Base-by-base conservation (phyloP, 805 yeast genomes). In the Starmerella potacharoeniae region DNA sequence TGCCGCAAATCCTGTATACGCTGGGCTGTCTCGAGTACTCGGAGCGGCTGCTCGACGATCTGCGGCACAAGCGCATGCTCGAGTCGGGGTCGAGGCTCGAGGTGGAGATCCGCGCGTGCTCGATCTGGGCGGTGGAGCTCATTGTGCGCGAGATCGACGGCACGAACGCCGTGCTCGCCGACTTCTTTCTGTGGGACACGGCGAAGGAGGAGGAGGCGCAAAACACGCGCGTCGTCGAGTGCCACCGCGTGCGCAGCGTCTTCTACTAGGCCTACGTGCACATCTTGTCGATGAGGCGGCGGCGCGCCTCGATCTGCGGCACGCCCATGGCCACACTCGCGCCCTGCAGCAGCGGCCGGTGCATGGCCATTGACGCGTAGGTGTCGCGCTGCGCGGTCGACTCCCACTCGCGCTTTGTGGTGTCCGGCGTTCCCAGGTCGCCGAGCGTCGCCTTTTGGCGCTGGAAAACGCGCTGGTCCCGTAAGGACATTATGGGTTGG, bases 111-210 rank as follows among this genome's bases (percentile, higher is more conserved):
- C 63, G 77, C 2, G 74, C 71, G 4, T 70, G 74, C 60, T 66
- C 74, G 8, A 74, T 73, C 34, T 65, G 68, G 68, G 70, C 73
- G 6, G 77, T 73, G 1, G 76, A 74, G 55, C 33, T 64, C 46
- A 65, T 73, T 33, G 60, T 60, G 33, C 48, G 53, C 11, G 62
- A 56, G 17, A 66, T 73, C 2, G 14, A 13, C 29, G 33, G 39
- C 16, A 55, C 68, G 48, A 73, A 73, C 55, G 65, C 76, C 13
- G 67, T 73, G 40, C 64, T 73, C 29, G 62, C 72, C 9, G 77
- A 73, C 59, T 73, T 74, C 58, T 73, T 70, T 52, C 61, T 73
- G 34, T 73, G 77, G 77, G 77, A 73, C 52, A 65, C 73, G 3
- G 77, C 77, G 17, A 73, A 73, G 56, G 64, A 62, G 57, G 56